Evolutionary conservation across 2,329 filamentous ascomycete genomes (phyloP).

Genomic region (Fusarium brevicatenulatum): DNA sequence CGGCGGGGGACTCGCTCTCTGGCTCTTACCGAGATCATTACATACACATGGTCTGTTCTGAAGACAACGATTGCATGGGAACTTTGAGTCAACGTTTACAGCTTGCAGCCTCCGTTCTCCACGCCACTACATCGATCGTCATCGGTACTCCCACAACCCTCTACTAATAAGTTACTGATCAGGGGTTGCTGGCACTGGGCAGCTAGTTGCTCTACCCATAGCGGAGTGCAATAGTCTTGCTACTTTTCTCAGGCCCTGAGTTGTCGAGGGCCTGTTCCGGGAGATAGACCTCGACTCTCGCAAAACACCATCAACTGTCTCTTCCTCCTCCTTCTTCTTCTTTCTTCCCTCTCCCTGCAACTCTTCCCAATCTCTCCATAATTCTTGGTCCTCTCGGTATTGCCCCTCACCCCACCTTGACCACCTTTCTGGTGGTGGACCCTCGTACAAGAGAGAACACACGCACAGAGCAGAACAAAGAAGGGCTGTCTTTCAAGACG

Average conservation of each 20-base stretch:
- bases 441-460: slow-evolving; percentile 25
- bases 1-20: slow-evolving; percentile 32
- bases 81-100: slow-evolving; percentile 11
- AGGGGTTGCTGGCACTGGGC: slow-evolving; percentile 9
- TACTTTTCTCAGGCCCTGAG: slow-evolving; percentile 5
- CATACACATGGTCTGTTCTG: slow-evolving; percentile 11
- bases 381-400: slow-evolving; percentile 14
- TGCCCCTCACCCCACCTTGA: slow-evolving; percentile 33
- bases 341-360: slow-evolving; percentile 28
- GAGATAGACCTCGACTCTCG: slow-evolving; percentile 8
- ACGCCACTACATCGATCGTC: slow-evolving; percentile 44
- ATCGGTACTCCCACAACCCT: slow-evolving; percentile 37
- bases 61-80: slow-evolving; percentile 29
- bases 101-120: slow-evolving; percentile 19
- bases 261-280: slow-evolving; percentile 7
- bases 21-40: slow-evolving; percentile 27
- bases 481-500: slow-evolving; percentile 28
- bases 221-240: neutral
- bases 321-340: slow-evolving; percentile 23
- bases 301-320: slow-evolving; percentile 23
- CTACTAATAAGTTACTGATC: slow-evolving; percentile 20
- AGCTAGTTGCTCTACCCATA: slow-evolving; percentile 7
- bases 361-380: slow-evolving; percentile 30
- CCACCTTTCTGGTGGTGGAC: slow-evolving; percentile 31
- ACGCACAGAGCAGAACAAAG: slow-evolving; percentile 34